Evolutionary conservation across 345 rosid species (phyloP).

Genomic region (Erodium maritimum): DNA sequence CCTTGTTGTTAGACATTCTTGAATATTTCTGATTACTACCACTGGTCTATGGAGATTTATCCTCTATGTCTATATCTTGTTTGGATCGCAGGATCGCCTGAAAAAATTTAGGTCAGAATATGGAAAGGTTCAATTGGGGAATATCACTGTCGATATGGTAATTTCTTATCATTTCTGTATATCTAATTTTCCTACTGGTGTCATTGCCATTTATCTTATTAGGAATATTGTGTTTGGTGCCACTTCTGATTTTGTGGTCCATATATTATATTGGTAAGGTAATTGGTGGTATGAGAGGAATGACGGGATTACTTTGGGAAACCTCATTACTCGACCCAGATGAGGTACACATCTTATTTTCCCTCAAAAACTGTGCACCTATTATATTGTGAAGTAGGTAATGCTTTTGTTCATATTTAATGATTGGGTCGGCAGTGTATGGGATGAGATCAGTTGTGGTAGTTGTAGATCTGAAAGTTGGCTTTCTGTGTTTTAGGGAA

Average conservation of each 20-base stretch:
- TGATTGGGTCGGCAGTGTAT: too few species aligned
- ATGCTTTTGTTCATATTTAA: too few species aligned
- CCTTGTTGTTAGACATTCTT: too few species aligned
- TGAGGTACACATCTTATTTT: constrained; percentile 37
- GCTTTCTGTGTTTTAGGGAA: constrained; percentile 44
- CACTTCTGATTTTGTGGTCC: too few species aligned
- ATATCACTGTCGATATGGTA: constrained; percentile 92
- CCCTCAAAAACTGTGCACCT: too few species aligned
- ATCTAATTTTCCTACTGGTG: neutral
- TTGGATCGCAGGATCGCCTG: constrained; percentile 54
- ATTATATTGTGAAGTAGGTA: too few species aligned
- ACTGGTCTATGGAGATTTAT: neutral
- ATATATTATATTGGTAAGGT: constrained; percentile 29
- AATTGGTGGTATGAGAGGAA: constrained; percentile 98
- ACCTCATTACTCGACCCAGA: constrained; percentile 95
- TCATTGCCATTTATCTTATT: too few species aligned
- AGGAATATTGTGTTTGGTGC: too few species aligned
- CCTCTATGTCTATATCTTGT: neutral
- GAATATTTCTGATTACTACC: too few species aligned
- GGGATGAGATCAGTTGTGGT: too few species aligned
- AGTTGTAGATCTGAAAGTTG: constrained; percentile 7
- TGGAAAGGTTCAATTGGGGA: constrained; percentile 89
- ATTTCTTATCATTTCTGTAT: neutral
- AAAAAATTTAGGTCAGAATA: constrained; percentile 73
- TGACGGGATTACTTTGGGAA: constrained; percentile 96